Evolutionary conservation across 805 yeast genomes (phyloP), one percentile per base, ranked within the genome.

Genomic region (Saccharomycopsis fermentans): DNA sequence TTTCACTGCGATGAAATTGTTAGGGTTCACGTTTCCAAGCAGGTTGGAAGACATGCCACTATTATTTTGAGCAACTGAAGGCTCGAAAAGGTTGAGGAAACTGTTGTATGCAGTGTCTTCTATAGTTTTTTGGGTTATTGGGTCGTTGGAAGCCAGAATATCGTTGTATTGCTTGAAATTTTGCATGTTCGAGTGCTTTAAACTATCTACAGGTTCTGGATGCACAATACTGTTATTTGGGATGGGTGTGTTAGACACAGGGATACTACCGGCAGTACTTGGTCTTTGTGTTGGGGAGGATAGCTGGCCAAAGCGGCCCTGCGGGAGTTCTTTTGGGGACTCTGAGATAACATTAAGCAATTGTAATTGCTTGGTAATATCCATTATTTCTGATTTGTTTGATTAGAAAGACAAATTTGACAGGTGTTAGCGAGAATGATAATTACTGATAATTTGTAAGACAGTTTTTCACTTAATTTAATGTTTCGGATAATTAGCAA

Each of bases 101-200:
- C 58, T 53, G 50, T 59, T 59, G 55, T 59, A 59, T 3, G 62
- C 57, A 43, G 55, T 36, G 40, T 59, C 59, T 36, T 59, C 62
- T 6, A 59, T 37, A 4, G 37, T 17, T 17, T 29, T 40, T 11
- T 36, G 26, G 50, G 50, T 32, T 6, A 32, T 26, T 12, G 26
- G 47, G 17, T 36, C 43, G 29, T 21, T 39, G 47, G 19, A 21
- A 26, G 47, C 12, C 24, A 21, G 43, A 5, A 17, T 39, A n/a
- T 14, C 1, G 50, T 43, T 21, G 19, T 6, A 37, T 37, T 43
- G 50, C n/a, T 43, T 27, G 14, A 8, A 3, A 16, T 43, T 19
- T 4, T 21, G 50, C 19, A 17, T 3, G 24, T 39, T 39, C 11
- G 19, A 39, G 6, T 11, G 43, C 26, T 12, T 26, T 21, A 12